Evolutionary conservation across 192 early-diverging fungal genomes (phyloP), one percentile per base, ranked within the genome.

Genomic region (Coemansia sp.): DNA sequence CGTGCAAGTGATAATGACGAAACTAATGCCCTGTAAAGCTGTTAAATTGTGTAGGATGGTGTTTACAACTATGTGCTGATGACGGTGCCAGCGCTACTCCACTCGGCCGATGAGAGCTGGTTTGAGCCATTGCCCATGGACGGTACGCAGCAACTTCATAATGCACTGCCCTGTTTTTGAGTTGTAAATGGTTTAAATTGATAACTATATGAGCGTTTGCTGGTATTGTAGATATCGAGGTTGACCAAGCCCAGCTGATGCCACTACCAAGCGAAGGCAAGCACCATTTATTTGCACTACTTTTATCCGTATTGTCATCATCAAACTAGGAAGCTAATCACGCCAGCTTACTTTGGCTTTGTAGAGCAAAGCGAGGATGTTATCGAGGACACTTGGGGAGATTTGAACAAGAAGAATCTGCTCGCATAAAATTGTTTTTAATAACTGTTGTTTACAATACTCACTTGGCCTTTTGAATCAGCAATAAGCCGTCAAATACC

Each of bases 401-500:
- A 72, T 46, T 49, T 72, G 9, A 65, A 72, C 64, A 72, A 65
- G 29, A 72, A 72, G 32, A 59, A 53, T 1, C 35, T 65, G 3
- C 35, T 72, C 10, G 56, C 49, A 24, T 72, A 62, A 24, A 12
- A 54, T n/a, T n/a, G n/a, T n/a, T n/a, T n/a, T n/a, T n/a, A n/a
- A n/a, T n/a, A n/a, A n/a, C n/a, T n/a, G n/a, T n/a, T n/a, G n/a
- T n/a, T n/a, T n/a, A 5, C 45, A 38, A 38, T 38, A 59, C 19
- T 12, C 36, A 31, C 41, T 53, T 57, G 7, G 11, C 57, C 22
- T 61, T 70, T 57, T 59, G 62, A 38, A 80, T 82, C 32, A 74
- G 41, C 65, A 79, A 64, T 6, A 92, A 36, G 1, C 91, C 91
- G 66, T 92, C 91, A 77, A 89, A 92, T 1, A 85, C 32, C 0